phyloP scores from a whole-genome alignment of 495 filamentous ascomycete genomes.

The Talaromyces stipitatus region DNA sequence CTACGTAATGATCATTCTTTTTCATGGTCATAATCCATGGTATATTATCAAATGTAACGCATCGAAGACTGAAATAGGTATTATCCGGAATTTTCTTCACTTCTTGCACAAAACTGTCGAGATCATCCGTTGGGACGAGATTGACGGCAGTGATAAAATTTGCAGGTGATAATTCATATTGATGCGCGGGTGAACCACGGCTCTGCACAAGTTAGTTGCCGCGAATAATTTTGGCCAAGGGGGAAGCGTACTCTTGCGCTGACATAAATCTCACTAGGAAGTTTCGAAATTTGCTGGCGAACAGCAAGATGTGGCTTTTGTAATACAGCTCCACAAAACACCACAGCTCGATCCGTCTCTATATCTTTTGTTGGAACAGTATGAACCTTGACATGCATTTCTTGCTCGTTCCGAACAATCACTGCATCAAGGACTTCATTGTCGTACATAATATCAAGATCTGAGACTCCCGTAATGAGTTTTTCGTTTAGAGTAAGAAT shows the following conservation, averaged over 20 bases:
- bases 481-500: constrained; percentile 86
- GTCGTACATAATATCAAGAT: constrained; percentile 95
- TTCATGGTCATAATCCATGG: constrained; percentile 99
- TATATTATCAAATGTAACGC: constrained; percentile 94
- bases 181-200: constrained; percentile 80
- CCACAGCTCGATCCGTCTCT: constrained; percentile 83
- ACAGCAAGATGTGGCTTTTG: constrained; percentile 95
- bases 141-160: constrained; percentile 98
- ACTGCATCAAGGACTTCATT: constrained; percentile 74
- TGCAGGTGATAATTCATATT: constrained; percentile 87
- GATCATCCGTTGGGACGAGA: constrained; percentile 69
- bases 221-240: neutral
- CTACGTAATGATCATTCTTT: constrained; percentile 96
- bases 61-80: constrained; percentile 90
- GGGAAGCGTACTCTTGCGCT: constrained; percentile 57
- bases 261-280: constrained; percentile 96
- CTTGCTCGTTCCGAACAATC: constrained; percentile 77
- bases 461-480: constrained; percentile 84
- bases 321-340: constrained; percentile 91
- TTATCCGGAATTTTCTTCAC: constrained; percentile 88
- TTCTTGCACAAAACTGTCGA: constrained; percentile 70
- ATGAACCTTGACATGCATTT: constrained; percentile 69
- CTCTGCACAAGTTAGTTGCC: constrained; percentile 28
- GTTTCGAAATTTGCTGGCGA: constrained; percentile 88
- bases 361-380: constrained; percentile 86